Base-by-base conservation (phyloP, 768 basidiomycete species). In the Imleria badia region DNA sequence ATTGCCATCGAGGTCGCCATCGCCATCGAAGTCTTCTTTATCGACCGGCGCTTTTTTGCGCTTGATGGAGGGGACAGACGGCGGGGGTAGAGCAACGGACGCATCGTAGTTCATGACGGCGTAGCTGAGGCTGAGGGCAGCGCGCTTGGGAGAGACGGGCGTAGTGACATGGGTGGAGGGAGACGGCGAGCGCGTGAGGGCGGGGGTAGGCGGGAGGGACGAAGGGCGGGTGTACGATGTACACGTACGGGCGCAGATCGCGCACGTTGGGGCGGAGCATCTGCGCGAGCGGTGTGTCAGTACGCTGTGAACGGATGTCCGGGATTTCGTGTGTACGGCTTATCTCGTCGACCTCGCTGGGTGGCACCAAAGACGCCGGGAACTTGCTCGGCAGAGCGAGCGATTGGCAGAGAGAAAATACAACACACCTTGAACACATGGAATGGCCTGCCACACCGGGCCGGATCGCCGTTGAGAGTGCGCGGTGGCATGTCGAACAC, bases 201-300 rank as follows among this genome's bases (percentile, higher is more conserved):
- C 68, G 3, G 73, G 75, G 2, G 74, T 75, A 2, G 74, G 72
- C 22, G 75, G 73, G 20, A 65, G 48, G 33, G 72, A 76, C 13
- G 65, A 55, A 3, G 66, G 69, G 15, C 60, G 60, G 30, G 58
- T 68, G 26, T 64, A 70, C 1, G 67, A 73, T 23, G 70, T 72
- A 45, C 75, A 76, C 26, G 67, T 76, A 13, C 75, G 66, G 15
- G 75, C 60, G 45, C 75, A 76, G 40, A 76, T 66, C 5, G 64
- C 59, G 48, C 75, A 76, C 17, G 66, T 72, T 40, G 68, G 59
- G 12, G 69, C 63, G 17, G 66, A 48, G 47, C 75, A 76, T 45
- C 75, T 76, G 35, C 19, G 34, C 10, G 30, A 38, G 30, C 6
- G 1, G 35, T 13, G 33, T 9, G 35, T 66, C 40, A 66, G 66